These are phyloP conservation scores for Ulmus americana DNA, from an alignment of 331 rosid species.

Conservation along the genomic window DNA sequence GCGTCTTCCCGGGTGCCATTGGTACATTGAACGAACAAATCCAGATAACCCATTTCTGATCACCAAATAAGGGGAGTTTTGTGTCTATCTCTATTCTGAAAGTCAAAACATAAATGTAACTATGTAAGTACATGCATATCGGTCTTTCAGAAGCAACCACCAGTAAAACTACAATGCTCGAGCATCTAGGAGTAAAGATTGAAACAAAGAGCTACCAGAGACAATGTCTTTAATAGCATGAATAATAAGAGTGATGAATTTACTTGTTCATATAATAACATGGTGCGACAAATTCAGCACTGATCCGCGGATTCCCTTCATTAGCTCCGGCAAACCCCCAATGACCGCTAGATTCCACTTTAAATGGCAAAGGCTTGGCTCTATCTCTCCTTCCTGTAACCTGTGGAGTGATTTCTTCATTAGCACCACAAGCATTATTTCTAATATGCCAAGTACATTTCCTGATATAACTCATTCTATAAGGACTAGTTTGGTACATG, in stretches of 20 bases:
- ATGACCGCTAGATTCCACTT: conserved; percentile 56
- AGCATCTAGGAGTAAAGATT: conserved; percentile 17
- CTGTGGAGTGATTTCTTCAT: conserved; percentile 35
- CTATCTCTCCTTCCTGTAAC: conserved; percentile 96
- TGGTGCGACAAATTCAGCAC: conserved; percentile 78
- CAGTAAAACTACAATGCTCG: neutral
- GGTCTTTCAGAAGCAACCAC: conserved; percentile 11
- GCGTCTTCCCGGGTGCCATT: conserved; percentile 96
- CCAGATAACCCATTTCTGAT: conserved; percentile 91
- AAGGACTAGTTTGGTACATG: too few species aligned
- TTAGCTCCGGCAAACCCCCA: conserved; percentile 95
- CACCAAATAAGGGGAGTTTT: conserved; percentile 77
- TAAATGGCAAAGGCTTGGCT: conserved; percentile 89
- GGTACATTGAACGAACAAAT: conserved; percentile 95
- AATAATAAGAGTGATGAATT: conserved; percentile 21
- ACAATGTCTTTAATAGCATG: conserved; percentile 11
- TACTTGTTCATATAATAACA: conserved; percentile 80
- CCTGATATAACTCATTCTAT: neutral
- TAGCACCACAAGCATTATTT: neutral
- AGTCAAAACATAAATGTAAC: neutral
- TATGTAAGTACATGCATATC: neutral
- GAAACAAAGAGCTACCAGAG: neutral
- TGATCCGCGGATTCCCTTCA: conserved; percentile 83
- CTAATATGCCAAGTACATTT: neutral
- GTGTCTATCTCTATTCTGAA: conserved; percentile 77